Conservation (phyloP, 2,329 filamentous ascomycete species). For the Epichloe scottii region DNA sequence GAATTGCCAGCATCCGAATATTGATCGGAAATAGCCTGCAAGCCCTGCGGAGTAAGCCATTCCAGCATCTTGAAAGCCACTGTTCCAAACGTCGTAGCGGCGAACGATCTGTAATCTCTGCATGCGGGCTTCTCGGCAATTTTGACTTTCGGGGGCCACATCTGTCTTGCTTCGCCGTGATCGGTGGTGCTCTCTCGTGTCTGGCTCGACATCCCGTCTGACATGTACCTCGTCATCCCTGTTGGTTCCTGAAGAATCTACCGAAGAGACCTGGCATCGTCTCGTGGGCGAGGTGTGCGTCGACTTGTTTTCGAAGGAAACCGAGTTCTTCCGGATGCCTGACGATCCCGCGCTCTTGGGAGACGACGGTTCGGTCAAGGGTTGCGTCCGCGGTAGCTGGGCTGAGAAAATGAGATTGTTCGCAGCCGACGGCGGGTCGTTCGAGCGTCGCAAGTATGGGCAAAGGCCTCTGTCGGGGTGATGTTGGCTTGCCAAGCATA, state of each 20-base stretch:
- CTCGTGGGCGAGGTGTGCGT: neutral
- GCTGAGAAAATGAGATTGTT: conserved; percentile 34
- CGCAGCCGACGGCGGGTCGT: conserved; percentile 31
- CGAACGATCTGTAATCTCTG: conserved; percentile 48
- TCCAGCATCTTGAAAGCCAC: conserved; percentile 58
- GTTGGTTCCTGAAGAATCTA: conserved; percentile 3
- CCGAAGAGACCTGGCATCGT: neutral
- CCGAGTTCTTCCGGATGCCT: neutral
- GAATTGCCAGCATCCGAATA: conserved; percentile 10
- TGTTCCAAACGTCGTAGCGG: conserved; percentile 51
- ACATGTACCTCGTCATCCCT: neutral
- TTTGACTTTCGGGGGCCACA: conserved; percentile 17
- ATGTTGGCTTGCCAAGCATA: conserved; percentile 69
- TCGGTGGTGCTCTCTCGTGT: neutral
- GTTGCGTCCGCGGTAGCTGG: conserved; percentile 9
- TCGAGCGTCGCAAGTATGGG: conserved; percentile 30
- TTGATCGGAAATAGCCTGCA: conserved; percentile 34
- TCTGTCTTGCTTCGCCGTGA: neutral
- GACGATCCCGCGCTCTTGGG: neutral
- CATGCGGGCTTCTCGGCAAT: conserved; percentile 34
- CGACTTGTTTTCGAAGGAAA: neutral
- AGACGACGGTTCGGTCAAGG: neutral
- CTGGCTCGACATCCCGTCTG: neutral
- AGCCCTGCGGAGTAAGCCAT: conserved; percentile 51
- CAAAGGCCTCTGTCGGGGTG: conserved; percentile 63